Percentiles rank a stretch among this genome's conserved stretches.
These are phyloP conservation scores for Pythium periplocum DNA, from an alignment of 352 stramenopile species.

Conservation along the genomic window DNA sequence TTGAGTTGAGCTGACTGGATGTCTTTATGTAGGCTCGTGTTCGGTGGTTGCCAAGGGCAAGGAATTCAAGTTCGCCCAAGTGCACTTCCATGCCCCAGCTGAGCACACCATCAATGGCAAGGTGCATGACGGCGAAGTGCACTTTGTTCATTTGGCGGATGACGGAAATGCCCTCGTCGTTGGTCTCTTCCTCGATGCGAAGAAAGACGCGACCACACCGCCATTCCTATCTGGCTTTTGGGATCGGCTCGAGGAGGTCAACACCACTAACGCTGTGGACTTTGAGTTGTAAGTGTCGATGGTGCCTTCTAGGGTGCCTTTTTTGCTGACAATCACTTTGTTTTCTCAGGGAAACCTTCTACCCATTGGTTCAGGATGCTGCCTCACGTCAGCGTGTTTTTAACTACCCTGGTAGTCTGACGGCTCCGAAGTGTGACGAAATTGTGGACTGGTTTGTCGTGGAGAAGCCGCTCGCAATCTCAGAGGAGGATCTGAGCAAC, in stretches of 20 bases:
- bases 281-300: neutral
- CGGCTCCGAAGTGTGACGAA: conserved; percentile 22
- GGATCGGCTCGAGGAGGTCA: conserved; percentile 3
- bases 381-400: conserved; percentile 5
- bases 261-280: conserved; percentile 1
- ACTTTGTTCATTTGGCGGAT: conserved; percentile 32
- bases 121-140: conserved; percentile 25
- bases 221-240: conserved; percentile 10
- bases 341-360: conserved; percentile 3
- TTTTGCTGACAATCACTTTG: no score
- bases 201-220: conserved; percentile 5
- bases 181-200: conserved; percentile 18
- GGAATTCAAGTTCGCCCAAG: conserved; percentile 20
- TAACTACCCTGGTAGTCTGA: conserved; percentile 26
- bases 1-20: no score
- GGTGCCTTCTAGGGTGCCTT: neutral
- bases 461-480: conserved; percentile 11
- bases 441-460: conserved; percentile 30
- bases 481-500: conserved; percentile 9
- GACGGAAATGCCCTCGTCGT: conserved; percentile 17
- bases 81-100: conserved; percentile 29
- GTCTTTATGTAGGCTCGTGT: conserved; percentile 8
- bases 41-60: conserved; percentile 10
- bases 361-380: conserved; percentile 1
- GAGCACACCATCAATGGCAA: conserved; percentile 41